Percentiles rank a stretch among this genome's conserved stretches.
Evolutionary conservation across 2,329 filamentous ascomycete genomes (phyloP).

Genomic region (Aotearoamyces nothofagi): DNA sequence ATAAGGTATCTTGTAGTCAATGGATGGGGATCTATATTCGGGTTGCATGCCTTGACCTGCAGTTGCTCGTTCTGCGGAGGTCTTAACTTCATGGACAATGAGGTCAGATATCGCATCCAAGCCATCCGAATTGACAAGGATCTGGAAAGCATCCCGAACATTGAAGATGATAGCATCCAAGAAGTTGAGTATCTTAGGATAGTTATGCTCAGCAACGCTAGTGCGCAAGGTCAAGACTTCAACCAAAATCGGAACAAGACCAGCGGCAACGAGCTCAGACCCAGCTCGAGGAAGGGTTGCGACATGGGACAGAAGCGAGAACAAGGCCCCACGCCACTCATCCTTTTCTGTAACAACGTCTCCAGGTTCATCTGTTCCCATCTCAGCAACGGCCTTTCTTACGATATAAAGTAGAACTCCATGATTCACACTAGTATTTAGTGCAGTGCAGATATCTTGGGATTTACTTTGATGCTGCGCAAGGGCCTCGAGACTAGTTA

Average conservation of each 20-base stretch:
- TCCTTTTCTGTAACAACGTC: slow-evolving; percentile 54
- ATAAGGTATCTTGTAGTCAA: slow-evolving; percentile 89
- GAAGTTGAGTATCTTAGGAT: slow-evolving; percentile 73
- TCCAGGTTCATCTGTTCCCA: slow-evolving; percentile 47
- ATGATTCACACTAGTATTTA: slow-evolving; percentile 93
- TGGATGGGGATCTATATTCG: slow-evolving; percentile 61
- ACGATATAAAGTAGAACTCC: slow-evolving; percentile 88
- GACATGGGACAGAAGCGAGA: slow-evolving; percentile 73
- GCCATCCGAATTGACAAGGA: slow-evolving; percentile 67
- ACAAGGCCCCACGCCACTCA: slow-evolving; percentile 81
- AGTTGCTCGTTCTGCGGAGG: slow-evolving; percentile 50
- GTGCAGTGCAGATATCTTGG: slow-evolving; percentile 71
- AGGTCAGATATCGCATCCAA: slow-evolving; percentile 85
- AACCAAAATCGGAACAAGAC: slow-evolving; percentile 77
- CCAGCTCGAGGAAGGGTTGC: slow-evolving; percentile 61
- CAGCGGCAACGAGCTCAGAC: slow-evolving; percentile 74
- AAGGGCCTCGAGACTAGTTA: slow-evolving; percentile 74
- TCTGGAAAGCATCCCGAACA: slow-evolving; percentile 70
- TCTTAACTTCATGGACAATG: slow-evolving; percentile 62
- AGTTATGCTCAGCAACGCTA: slow-evolving; percentile 64
- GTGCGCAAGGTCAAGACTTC: slow-evolving; percentile 79
- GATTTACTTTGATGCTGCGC: slow-evolving; percentile 65
- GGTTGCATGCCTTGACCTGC: slow-evolving; percentile 56
- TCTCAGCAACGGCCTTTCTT: slow-evolving; percentile 74
- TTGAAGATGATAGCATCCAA: slow-evolving; percentile 79